A percentile compares a stretch with the other conserved stretches of the same genome.
Conservation (phyloP, 2,329 filamentous ascomycete genomes). For the Domatiomyces globalis region DNA sequence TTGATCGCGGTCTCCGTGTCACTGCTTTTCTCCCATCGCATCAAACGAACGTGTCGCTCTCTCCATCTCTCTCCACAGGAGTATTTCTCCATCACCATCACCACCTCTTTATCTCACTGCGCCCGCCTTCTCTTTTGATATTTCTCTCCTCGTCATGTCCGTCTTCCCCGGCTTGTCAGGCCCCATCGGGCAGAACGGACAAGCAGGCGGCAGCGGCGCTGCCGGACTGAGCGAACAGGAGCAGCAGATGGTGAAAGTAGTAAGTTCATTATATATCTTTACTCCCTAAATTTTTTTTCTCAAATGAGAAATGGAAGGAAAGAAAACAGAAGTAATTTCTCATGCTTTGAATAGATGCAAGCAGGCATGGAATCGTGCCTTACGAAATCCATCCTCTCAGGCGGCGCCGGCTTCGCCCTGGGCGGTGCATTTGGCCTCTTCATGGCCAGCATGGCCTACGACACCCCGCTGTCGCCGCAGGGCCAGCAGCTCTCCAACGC, state of each 20-base stretch:
- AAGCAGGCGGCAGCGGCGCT: neutral
- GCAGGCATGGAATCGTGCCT: conserved; percentile 81
- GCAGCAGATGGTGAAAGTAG: conserved; percentile 34
- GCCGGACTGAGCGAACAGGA: conserved; percentile 34
- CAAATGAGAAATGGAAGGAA: too few species aligned
- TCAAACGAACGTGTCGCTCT: neutral
- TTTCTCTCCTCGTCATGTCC: conserved; percentile 1
- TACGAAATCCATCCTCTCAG: conserved; percentile 76
- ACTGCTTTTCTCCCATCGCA: neutral
- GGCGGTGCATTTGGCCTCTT: conserved; percentile 92
- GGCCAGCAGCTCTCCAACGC: conserved; percentile 31
- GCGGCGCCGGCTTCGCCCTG: conserved; percentile 85
- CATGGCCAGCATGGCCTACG: conserved; percentile 96
- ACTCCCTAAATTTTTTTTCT: neutral
- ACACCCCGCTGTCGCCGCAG: conserved; percentile 62
- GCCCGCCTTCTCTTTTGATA: neutral
- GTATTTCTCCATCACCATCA: neutral
- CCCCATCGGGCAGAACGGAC: conserved; percentile 5
- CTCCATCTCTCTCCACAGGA: neutral
- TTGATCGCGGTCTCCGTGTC: neutral
- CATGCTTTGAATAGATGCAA: conserved; percentile 48
- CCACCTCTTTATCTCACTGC: neutral
- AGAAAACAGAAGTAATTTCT: neutral
- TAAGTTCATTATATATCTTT: conserved; percentile 10
- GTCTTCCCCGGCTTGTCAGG: conserved; percentile 4